Evolutionary conservation across 164 flowering plant species (phyloP).

Genomic region (Paratinospora sagittata): DNA sequence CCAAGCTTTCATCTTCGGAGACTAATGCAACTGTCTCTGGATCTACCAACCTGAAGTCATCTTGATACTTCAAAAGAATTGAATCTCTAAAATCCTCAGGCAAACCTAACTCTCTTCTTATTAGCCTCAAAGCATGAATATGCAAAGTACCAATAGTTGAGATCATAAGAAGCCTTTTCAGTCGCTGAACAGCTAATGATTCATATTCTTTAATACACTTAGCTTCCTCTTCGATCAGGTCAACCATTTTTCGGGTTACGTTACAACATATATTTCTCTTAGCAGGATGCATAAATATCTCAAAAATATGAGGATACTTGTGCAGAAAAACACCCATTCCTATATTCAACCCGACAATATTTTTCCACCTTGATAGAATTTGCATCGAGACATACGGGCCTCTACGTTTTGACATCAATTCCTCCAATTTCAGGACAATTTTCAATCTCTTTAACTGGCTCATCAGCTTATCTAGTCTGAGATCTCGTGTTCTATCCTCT

Average conservation of each 20-base stretch:
- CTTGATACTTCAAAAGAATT: conserved; percentile 43
- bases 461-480: conserved; percentile 49
- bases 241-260: conserved; percentile 32
- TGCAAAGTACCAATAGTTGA: conserved; percentile 52
- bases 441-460: conserved; percentile 36
- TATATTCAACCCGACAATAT: conserved; percentile 47
- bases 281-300: conserved; percentile 56
- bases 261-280: conserved; percentile 57
- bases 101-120: conserved; percentile 68
- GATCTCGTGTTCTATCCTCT: conserved; percentile 66
- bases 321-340: conserved; percentile 43
- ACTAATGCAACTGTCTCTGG: conserved; percentile 59
- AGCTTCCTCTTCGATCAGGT: conserved; percentile 51
- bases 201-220: conserved; percentile 35
- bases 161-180: conserved; percentile 74
- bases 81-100: conserved; percentile 68
- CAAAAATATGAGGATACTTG: conserved; percentile 73
- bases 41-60: conserved; percentile 52
- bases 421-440: conserved; percentile 37
- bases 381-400: conserved; percentile 63
- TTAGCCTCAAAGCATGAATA: conserved; percentile 65
- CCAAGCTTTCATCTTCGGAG: conserved; percentile 39
- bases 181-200: conserved; percentile 30
- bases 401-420: conserved; percentile 44
- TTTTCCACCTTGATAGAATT: conserved; percentile 62